Evolutionary conservation across 2,329 filamentous ascomycete species (phyloP), one percentile per base, ranked within the genome.

Genomic region (Parastagonospora avenae): DNA sequence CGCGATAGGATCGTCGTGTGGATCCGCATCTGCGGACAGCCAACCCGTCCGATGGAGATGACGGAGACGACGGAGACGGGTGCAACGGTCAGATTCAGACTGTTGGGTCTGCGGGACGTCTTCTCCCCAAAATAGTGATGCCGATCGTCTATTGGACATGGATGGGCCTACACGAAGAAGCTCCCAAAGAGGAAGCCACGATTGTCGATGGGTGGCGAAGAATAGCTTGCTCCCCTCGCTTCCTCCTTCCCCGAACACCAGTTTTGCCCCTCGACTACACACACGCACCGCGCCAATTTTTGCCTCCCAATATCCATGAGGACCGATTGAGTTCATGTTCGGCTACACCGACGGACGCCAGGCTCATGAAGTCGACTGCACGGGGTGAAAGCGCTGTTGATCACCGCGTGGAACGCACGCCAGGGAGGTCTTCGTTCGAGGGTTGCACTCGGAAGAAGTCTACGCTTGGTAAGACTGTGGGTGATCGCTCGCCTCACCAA

Each of bases 201-300:
- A 33, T 19, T 57, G 58, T 48, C 46, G 58, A 57, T 57, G 46
- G 10, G 58, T 59, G 58, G 58, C 58, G 31, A 61, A 55, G 15
- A 19, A 16, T 7, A 24, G 19, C 10, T 29, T 2, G 19, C 15
- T 31, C 30, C 48, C 30, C 48, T 52, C 48, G 46, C 43, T 45
- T 33, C 7, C 44, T 46, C 48, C 36, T 51, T 51, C 38, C 46
- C 27, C 36, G 15, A 32, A 38, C 45, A 42, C 36, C 30, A 12
- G 27, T 11, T 47, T 56, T 44, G 50, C 54, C 53, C 42, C 53
- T 35, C 36, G 38, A 42, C 33, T 43, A n/a, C 15, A 10, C n/a
- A 28, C 27, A 4, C 15, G 9, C 32, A 42, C 31, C 58, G 51
- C 51, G 46, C 52, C 43, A 46, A 49, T 38, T 46, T 49, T 60